These are phyloP conservation scores for Ogataea trehalophila DNA, from an alignment of 805 yeast species.

Conservation along the genomic window DNA sequence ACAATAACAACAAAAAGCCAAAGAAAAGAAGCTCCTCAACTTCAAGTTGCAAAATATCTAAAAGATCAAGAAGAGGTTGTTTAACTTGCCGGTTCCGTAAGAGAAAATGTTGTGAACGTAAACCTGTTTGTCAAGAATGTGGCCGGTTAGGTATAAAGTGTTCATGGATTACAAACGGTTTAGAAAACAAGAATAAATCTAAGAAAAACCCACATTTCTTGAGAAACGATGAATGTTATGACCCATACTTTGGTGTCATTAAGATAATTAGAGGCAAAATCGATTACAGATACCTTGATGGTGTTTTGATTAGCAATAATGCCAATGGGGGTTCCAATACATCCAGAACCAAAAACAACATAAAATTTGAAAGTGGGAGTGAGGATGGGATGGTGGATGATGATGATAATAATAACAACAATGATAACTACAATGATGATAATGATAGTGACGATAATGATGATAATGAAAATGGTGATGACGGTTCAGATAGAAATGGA, in stretches of 20 bases:
- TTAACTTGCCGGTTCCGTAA: constrained; percentile 36
- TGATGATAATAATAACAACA: too few species aligned
- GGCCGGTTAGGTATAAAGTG: constrained; percentile 19
- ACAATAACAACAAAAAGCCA: not conserved
- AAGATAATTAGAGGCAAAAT: constrained; percentile 22
- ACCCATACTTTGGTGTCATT: constrained; percentile 21
- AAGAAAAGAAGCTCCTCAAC: not conserved
- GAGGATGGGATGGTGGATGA: too few species aligned
- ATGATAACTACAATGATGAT: too few species aligned
- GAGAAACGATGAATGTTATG: constrained; percentile 22
- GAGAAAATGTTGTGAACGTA: constrained; percentile 39
- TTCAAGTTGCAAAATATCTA: constrained; percentile 4
- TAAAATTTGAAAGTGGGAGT: too few species aligned
- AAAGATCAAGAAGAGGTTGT: constrained; percentile 31
- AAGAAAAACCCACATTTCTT: constrained; percentile 19
- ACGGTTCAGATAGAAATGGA: too few species aligned
- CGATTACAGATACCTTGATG: constrained; percentile 20
- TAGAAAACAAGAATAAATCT: constrained; percentile 21
- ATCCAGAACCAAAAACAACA: too few species aligned
- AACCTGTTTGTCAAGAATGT: constrained; percentile 33
- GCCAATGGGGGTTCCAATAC: too few species aligned
- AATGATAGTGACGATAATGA: too few species aligned
- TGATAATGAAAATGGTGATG: too few species aligned
- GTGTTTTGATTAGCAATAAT: constrained; percentile 1
- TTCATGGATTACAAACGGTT: constrained; percentile 21